A percentile compares a stretch with the other conserved stretches of the same genome.
Conservation (phyloP, 2,329 filamentous ascomycete species). For the Clonostachys solani region DNA sequence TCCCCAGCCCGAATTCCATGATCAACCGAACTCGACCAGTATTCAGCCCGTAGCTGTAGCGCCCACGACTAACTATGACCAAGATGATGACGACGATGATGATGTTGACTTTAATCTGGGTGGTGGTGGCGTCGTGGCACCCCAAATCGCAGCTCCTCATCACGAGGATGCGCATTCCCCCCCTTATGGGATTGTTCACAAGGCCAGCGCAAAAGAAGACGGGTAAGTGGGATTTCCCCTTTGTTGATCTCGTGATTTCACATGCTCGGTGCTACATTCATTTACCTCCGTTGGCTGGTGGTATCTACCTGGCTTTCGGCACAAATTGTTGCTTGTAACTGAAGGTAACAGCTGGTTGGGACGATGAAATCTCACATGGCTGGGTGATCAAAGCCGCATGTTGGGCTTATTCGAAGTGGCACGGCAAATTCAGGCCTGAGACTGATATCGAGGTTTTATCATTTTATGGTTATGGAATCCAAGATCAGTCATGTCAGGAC, state of each 20-base stretch:
- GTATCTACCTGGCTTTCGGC: too few relatives aligned
- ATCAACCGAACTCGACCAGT: constrained; percentile 10
- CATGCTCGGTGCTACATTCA: too few relatives aligned
- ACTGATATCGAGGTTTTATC: too few relatives aligned
- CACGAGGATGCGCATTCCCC: constrained; percentile 24
- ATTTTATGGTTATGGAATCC: too few relatives aligned
- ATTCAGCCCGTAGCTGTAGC: constrained; percentile 9
- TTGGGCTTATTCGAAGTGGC: too few relatives aligned
- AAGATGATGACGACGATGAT: constrained; percentile 48
- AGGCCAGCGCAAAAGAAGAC: constrained; percentile 59
- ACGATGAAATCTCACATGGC: too few relatives aligned
- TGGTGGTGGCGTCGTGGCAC: constrained; percentile 27
- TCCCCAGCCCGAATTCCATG: not conserved
- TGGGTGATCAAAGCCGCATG: too few relatives aligned
- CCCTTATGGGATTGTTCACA: constrained; percentile 32
- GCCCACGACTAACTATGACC: not conserved
- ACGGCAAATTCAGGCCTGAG: too few relatives aligned
- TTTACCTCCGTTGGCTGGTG: too few relatives aligned
- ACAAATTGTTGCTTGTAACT: too few relatives aligned
- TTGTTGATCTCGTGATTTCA: not conserved
- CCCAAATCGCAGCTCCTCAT: constrained; percentile 11
- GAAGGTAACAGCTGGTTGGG: too few relatives aligned
- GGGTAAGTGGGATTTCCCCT: constrained; percentile 26
- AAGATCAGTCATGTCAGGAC: too few relatives aligned
- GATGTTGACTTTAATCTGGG: constrained; percentile 57